Percentiles rank a stretch among this genome's conserved stretches.
Conservation (phyloP, 495 filamentous ascomycete species). For the Neurospora sp. region DNA sequence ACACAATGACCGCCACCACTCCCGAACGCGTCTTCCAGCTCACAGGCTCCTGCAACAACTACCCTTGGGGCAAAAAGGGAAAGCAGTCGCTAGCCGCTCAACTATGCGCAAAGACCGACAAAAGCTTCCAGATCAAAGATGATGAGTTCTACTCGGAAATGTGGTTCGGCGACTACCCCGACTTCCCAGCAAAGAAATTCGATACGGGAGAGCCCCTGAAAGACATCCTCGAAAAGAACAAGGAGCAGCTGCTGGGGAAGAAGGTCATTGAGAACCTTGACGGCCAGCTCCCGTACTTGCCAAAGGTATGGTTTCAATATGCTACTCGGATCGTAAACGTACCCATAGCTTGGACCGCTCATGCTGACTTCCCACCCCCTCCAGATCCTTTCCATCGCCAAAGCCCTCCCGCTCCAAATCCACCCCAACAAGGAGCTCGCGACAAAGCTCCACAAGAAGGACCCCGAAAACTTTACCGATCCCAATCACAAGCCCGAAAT, state of each 20-base stretch:
- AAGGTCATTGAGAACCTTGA: conserved; percentile 54
- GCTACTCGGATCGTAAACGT: not conserved
- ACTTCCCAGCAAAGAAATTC: conserved; percentile 53
- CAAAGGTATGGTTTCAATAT: conserved; percentile 42
- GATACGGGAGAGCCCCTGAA: conserved; percentile 53
- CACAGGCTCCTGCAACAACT: conserved; percentile 43
- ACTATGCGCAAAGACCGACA: conserved; percentile 54
- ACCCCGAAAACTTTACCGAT: conserved; percentile 59
- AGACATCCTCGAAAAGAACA: conserved; percentile 54
- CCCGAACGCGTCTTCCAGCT: conserved; percentile 37
- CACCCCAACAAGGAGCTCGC: conserved; percentile 64
- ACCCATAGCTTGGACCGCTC: not conserved
- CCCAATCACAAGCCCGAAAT: conserved; percentile 80
- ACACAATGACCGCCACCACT: conserved; percentile 4
- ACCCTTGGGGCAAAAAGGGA: conserved; percentile 62
- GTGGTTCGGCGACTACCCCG: conserved; percentile 78
- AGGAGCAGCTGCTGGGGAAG: conserved; percentile 53
- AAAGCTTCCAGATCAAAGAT: conserved; percentile 59
- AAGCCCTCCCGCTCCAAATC: conserved; percentile 73
- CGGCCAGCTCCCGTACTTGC: conserved; percentile 59
- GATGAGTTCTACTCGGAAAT: conserved; percentile 56
- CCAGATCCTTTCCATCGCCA: conserved; percentile 64
- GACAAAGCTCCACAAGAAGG: conserved; percentile 47
- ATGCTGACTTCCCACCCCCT: not conserved
- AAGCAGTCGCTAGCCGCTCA: conserved; percentile 59